phyloP scores from a whole-genome alignment of 345 rosid species.

The Linum lewisii region DNA sequence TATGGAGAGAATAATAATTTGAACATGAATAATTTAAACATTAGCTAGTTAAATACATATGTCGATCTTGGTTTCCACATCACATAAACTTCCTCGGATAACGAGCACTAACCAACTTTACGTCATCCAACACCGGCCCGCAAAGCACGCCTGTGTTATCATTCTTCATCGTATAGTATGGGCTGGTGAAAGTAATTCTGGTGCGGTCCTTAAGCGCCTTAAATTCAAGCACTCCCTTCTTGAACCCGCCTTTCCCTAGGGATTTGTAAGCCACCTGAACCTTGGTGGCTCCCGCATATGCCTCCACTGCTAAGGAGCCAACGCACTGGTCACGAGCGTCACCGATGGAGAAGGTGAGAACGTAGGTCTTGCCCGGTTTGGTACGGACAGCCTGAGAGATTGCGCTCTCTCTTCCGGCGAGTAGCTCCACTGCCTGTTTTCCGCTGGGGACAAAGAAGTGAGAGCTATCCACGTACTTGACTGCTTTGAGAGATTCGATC shows the following conservation, averaged over 20 bases:
- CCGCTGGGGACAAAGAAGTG: slow-evolving; percentile 1
- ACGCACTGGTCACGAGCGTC: background rate
- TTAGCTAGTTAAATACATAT: too few relatives aligned
- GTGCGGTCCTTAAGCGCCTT: slow-evolving; percentile 1
- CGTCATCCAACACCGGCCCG: slow-evolving; percentile 1
- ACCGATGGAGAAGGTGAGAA: background rate
- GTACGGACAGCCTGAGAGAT: background rate
- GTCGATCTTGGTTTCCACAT: too few relatives aligned
- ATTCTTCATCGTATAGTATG: slow-evolving; percentile 2
- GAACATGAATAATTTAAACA: too few relatives aligned
- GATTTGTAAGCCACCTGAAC: background rate
- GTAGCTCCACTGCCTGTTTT: background rate
- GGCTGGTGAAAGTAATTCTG: background rate
- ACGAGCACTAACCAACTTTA: background rate
- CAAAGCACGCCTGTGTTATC: background rate
- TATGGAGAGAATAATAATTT: too few relatives aligned
- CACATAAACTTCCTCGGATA: background rate
- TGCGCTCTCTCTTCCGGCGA: background rate
- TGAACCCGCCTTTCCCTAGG: background rate
- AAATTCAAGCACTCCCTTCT: background rate
- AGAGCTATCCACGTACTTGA: background rate
- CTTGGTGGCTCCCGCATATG: background rate
- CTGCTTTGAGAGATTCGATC: slow-evolving; percentile 1
- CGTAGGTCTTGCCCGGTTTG: slow-evolving; percentile 2
- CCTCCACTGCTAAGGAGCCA: background rate